phyloP scores from a whole-genome alignment of 2,329 filamentous ascomycete genomes.

The Diplodia mutila region DNA sequence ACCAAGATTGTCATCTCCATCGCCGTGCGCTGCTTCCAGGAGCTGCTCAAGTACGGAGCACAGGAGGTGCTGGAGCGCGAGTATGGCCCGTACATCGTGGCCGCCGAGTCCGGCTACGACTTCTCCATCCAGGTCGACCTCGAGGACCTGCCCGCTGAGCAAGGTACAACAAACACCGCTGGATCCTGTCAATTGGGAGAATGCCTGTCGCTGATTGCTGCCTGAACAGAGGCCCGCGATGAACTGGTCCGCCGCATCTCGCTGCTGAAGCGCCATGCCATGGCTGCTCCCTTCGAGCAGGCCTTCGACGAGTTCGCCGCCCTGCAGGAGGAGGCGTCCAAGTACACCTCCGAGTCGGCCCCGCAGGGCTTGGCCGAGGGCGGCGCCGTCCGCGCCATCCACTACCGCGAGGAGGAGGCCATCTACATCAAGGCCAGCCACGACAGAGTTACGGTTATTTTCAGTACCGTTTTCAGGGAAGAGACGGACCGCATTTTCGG shows the following conservation, averaged over 20 bases:
- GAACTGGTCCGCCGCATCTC: conserved; percentile 86
- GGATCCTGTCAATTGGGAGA: not conserved
- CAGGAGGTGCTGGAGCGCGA: conserved; percentile 89
- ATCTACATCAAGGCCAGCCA: conserved; percentile 98
- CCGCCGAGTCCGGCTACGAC: conserved; percentile 88
- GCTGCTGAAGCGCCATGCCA: conserved; percentile 94
- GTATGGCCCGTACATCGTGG: conserved; percentile 88
- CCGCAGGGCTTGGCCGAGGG: conserved; percentile 89
- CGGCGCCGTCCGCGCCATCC: conserved; percentile 91
- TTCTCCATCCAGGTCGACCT: conserved; percentile 92
- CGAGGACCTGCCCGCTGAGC: conserved; percentile 79
- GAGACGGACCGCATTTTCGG: conserved; percentile 97
- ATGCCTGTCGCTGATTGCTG: conserved; percentile 36
- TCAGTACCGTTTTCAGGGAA: conserved; percentile 96
- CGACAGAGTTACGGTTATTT: conserved; percentile 97
- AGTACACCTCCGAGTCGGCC: conserved; percentile 91
- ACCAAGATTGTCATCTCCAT: conserved; percentile 94
- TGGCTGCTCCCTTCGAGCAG: conserved; percentile 97
- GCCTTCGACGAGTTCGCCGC: conserved; percentile 92
- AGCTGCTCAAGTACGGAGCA: conserved; percentile 91
- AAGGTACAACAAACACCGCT: conserved; percentile 57
- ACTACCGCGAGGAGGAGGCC: conserved; percentile 97
- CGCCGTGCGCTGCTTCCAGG: conserved; percentile 90
- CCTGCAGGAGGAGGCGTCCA: conserved; percentile 83
- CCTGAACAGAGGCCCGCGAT: conserved; percentile 71